Evolutionary conservation across 495 filamentous ascomycete genomes (phyloP).

Genomic region (Hypomontagnella monticulosa): DNA sequence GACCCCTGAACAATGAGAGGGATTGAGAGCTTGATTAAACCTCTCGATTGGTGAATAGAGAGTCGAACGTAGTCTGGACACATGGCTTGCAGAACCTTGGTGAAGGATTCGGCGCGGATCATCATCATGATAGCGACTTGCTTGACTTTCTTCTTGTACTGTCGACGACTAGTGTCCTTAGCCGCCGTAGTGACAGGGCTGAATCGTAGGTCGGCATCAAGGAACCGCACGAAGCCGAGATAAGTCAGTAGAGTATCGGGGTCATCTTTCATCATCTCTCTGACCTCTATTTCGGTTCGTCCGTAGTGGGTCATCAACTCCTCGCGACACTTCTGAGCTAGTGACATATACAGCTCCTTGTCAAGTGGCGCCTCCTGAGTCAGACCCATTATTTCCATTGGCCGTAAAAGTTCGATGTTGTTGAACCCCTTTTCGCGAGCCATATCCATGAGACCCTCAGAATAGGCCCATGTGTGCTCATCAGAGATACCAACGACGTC

Average conservation of each 20-base stretch:
- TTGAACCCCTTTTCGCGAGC: neutral
- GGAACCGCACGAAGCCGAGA: neutral
- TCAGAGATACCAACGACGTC: neutral
- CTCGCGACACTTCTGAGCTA: neutral
- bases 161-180: neutral
- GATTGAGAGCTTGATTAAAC: neutral
- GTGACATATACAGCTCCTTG: neutral
- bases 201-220: neutral
- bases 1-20: neutral
- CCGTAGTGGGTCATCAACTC: neutral
- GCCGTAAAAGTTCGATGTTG: neutral
- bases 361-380: neutral
- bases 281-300: neutral
- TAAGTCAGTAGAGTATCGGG: neutral
- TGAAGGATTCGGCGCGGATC: neutral
- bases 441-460: neutral
- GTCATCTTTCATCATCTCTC: neutral
- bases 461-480: neutral
- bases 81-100: neutral
- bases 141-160: neutral
- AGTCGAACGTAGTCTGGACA: neutral
- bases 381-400: neutral
- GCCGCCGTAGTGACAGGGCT: neutral
- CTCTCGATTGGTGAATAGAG: neutral
- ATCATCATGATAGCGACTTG: neutral